These are phyloP conservation scores for Clarkia xantiana DNA, from an alignment of 345 rosid genomes.

Conservation along the genomic window DNA sequence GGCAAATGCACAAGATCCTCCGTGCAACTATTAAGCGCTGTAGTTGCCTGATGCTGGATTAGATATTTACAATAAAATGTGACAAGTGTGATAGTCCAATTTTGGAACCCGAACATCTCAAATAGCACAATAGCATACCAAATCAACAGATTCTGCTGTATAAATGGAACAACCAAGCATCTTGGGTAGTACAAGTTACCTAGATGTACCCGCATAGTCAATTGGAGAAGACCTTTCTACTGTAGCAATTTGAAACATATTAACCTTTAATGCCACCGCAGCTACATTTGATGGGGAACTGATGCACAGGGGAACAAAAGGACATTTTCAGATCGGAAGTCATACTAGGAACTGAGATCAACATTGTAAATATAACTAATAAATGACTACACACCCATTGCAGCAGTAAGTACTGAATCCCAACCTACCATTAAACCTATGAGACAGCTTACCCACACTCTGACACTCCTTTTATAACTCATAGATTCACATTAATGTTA, in stretches of 20 bases:
- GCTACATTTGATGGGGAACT: slow-evolving; percentile 68
- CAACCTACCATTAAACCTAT: too few relatives aligned
- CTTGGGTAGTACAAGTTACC: slow-evolving; percentile 22
- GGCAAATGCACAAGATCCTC: too few relatives aligned
- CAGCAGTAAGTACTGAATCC: too few relatives aligned
- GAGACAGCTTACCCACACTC: too few relatives aligned
- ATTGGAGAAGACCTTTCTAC: slow-evolving; percentile 25
- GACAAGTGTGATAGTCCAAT: too few relatives aligned
- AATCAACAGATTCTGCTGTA: neutral
- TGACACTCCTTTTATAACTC: too few relatives aligned
- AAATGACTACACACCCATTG: too few relatives aligned
- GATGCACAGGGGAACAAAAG: slow-evolving; percentile 12
- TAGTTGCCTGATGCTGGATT: too few relatives aligned
- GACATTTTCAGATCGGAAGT: slow-evolving; percentile 1
- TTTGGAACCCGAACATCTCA: neutral
- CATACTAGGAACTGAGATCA: neutral
- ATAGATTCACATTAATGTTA: too few relatives aligned
- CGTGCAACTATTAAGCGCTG: too few relatives aligned
- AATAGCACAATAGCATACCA: neutral
- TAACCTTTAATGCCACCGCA: slow-evolving; percentile 36
- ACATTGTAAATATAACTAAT: too few relatives aligned
- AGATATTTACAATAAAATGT: too few relatives aligned
- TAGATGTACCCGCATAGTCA: slow-evolving; percentile 36
- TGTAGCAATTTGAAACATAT: slow-evolving; percentile 54
- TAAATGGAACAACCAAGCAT: neutral